These are phyloP conservation scores for Chloris gayana DNA, from an alignment of 176 grass and related monocot genomes.

Conservation along the genomic window DNA sequence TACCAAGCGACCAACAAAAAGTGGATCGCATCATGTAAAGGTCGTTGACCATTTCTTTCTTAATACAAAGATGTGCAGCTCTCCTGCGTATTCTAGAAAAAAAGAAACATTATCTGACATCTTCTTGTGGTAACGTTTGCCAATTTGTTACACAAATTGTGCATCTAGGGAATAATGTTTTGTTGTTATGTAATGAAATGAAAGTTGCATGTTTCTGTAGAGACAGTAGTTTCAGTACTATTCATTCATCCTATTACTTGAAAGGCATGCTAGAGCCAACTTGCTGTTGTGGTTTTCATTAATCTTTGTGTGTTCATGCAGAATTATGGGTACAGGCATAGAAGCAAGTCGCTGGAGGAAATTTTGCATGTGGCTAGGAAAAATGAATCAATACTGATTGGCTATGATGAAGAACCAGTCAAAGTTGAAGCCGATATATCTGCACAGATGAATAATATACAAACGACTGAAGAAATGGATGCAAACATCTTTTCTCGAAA, in stretches of 20 bases:
- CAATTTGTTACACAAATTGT: not conserved
- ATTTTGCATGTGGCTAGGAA: conserved; percentile 59
- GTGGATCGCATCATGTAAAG: too few species aligned
- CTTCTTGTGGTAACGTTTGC: not conserved
- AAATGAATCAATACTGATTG: conserved; percentile 69
- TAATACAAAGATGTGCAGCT: too few species aligned
- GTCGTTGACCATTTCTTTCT: too few species aligned
- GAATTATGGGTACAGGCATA: conserved; percentile 80
- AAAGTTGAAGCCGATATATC: conserved; percentile 44
- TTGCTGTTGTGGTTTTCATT: conserved; percentile 14
- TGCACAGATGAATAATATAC: conserved; percentile 32
- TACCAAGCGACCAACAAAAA: too few species aligned
- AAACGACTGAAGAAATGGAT: conserved; percentile 30
- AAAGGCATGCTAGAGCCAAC: conserved; percentile 29
- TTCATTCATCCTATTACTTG: conserved; percentile 32
- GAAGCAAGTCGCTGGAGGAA: conserved; percentile 86
- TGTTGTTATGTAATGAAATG: conserved; percentile 15
- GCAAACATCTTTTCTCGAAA: conserved; percentile 12
- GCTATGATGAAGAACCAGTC: conserved; percentile 87
- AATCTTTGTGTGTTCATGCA: conserved; percentile 39
- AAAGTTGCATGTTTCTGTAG: conserved; percentile 15
- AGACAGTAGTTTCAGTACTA: not conserved
- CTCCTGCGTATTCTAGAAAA: too few species aligned
- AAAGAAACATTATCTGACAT: not conserved
- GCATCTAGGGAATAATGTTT: not conserved